These are phyloP conservation scores for Lonicera japonica DNA, from an alignment of 129 eudicot species.

Conservation along the genomic window DNA sequence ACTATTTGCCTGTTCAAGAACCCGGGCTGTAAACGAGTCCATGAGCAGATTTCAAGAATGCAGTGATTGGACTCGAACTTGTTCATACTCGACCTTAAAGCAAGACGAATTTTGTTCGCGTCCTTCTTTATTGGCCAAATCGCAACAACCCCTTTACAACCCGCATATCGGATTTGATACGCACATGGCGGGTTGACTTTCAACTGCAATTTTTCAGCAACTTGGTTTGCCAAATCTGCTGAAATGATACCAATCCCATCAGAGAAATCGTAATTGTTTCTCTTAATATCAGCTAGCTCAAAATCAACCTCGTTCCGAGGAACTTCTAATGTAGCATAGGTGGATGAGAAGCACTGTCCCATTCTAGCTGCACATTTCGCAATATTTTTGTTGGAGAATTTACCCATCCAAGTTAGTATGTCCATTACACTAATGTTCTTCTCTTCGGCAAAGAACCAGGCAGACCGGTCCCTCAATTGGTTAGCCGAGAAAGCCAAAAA, in stretches of 20 bases:
- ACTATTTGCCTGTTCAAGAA: constrained; percentile 43
- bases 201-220: constrained; percentile 33
- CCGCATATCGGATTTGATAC: constrained; percentile 46
- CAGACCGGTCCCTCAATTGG: constrained; percentile 50
- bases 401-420: constrained; percentile 45
- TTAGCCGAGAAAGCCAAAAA: constrained; percentile 52
- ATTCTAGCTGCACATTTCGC: constrained; percentile 55
- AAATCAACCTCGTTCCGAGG: constrained; percentile 19
- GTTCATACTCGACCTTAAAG: constrained; percentile 41
- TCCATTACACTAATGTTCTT: constrained; percentile 2
- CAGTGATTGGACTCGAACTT: constrained; percentile 38
- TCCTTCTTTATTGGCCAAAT: constrained; percentile 29
- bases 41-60: constrained; percentile 43
- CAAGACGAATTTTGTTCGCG: constrained; percentile 13
- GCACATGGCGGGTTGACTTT: constrained; percentile 40
- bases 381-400: constrained; percentile 25
- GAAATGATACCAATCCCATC: constrained; percentile 51
- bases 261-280: constrained; percentile 44
- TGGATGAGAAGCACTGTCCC: constrained; percentile 57
- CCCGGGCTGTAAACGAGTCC: constrained; percentile 48
- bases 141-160: constrained; percentile 52
- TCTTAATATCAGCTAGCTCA: constrained; percentile 25
- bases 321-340: constrained; percentile 52
- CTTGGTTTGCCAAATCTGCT: constrained; percentile 37
- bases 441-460: constrained; percentile 55